phyloP scores from a whole-genome alignment of 768 basidiomycete species.

The Pleurotus pulmonarius region DNA sequence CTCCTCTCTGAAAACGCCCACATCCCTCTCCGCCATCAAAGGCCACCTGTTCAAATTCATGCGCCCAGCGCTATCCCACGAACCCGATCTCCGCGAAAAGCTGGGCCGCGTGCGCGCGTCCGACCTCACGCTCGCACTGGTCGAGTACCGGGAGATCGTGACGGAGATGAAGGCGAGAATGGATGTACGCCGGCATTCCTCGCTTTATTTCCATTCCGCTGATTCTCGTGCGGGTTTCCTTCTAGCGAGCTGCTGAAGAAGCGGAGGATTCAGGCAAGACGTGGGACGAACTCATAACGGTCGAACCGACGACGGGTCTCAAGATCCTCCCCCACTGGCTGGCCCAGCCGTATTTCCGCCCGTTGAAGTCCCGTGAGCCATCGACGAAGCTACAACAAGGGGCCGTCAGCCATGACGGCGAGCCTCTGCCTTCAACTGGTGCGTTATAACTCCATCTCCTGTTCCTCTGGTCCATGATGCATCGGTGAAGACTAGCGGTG shows the following conservation, averaged over 20 bases:
- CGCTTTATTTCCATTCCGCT: constrained; percentile 8
- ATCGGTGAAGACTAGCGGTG: no score
- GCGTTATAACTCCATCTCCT: no score
- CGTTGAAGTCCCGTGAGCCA: constrained; percentile 12
- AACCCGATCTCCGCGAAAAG: constrained; percentile 69
- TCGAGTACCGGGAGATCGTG: constrained; percentile 50
- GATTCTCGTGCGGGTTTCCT: not conserved
- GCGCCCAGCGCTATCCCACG: constrained; percentile 64
- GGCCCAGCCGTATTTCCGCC: constrained; percentile 67
- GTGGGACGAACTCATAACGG: constrained; percentile 31
- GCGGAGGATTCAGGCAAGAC: constrained; percentile 18
- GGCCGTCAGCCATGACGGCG: not conserved
- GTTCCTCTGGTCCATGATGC: no score
- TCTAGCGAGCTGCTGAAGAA: constrained; percentile 46
- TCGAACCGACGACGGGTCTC: constrained; percentile 46
- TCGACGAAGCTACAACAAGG: not conserved
- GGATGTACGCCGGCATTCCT: constrained; percentile 24
- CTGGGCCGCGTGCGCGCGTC: constrained; percentile 49
- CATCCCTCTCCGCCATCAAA: constrained; percentile 74
- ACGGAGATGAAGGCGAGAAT: constrained; percentile 58
- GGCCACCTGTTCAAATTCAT: constrained; percentile 93
- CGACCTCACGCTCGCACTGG: constrained; percentile 24
- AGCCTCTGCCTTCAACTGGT: no score
- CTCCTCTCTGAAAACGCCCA: constrained; percentile 61
- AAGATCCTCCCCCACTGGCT: constrained; percentile 64